Evolutionary conservation across 805 yeast genomes (phyloP), one percentile per base, ranked within the genome.

Genomic region (Candida succiphila): DNA sequence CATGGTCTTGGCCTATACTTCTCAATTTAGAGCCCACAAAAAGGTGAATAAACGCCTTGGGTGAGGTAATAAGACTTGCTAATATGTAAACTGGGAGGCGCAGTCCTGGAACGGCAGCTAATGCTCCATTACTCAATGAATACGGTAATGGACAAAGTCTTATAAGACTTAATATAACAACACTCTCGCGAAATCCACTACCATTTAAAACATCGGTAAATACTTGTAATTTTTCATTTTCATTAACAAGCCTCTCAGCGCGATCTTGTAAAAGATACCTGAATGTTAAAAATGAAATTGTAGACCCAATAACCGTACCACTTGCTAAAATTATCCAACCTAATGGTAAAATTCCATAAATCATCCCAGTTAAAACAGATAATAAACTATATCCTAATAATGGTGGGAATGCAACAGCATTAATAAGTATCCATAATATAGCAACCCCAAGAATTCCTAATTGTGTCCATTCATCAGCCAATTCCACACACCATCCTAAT

Each of bases 121-220:
- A 65, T 0, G 95, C 96, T 4, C 96, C 96, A 48, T 89, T 89
- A 0, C 92, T 79, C 22, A 89, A 61, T 3, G 96, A 86, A 52
- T 87, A 92, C 0, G 97, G 97, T 46, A 89, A 69, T 1, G 98
- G 98, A 45, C 96, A 86, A 37, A 89, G 55, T 35, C 96, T 65
- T 20, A 89, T 68, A 49, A 89, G 62, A 33, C 81, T 71, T 34
- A 89, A 56, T 17, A 92, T 56, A 41, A 76, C 52, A 37, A 87
- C 68, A 37, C 76, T 72, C 43, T 80, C 78, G 35, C 73, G 71
- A 29, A 44, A 51, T 6, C 50, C 44, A 17, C 43, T 39, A 37
- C 85, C 94, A 43, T 69, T 75, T 38, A 89, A 54, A 4, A 85
- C 81, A 35, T 78, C 75, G 1, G 84, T 69, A 41, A 92, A 70